Evolutionary conservation across 495 filamentous ascomycete species (phyloP).

Genomic region (Trichoderma asperelloides): DNA sequence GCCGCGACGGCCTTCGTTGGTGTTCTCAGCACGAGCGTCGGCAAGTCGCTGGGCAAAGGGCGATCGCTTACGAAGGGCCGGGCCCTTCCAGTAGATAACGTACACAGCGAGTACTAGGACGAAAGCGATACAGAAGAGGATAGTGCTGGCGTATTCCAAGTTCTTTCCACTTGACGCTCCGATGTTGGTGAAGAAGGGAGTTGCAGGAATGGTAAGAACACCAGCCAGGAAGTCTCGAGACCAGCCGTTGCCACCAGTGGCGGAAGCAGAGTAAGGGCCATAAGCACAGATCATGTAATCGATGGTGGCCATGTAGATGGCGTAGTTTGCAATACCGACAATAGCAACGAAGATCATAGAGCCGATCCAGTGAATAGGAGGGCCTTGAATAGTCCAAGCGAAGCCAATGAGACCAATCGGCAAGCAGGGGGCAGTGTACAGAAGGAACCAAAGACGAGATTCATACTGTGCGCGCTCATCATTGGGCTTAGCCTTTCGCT

Average conservation of each 20-base stretch:
- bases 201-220: conserved; percentile 64
- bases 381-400: conserved; percentile 51
- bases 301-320: conserved; percentile 72
- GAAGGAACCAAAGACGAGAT: conserved; percentile 45
- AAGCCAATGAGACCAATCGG: conserved; percentile 63
- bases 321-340: conserved; percentile 63
- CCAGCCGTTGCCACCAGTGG: conserved; percentile 63
- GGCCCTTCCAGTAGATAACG: conserved; percentile 70
- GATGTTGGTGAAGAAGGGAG: conserved; percentile 61
- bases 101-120: conserved; percentile 66
- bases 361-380: conserved; percentile 54
- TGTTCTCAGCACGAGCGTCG: conserved; percentile 24
- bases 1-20: conserved; percentile 5
- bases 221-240: conserved; percentile 77
- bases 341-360: conserved; percentile 49
- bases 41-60: conserved; percentile 67
- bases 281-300: conserved; percentile 83
- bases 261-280: conserved; percentile 68
- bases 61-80: conserved; percentile 55
- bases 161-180: conserved; percentile 35
- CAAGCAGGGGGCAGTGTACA: conserved; percentile 56
- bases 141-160: conserved; percentile 61
- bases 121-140: conserved; percentile 60
- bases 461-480: conserved; percentile 54
- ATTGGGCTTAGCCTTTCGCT: conserved; percentile 41